Evolutionary conservation across 139 green algal genomes (phyloP).

Genomic region (Pycnococcus provasolii): DNA sequence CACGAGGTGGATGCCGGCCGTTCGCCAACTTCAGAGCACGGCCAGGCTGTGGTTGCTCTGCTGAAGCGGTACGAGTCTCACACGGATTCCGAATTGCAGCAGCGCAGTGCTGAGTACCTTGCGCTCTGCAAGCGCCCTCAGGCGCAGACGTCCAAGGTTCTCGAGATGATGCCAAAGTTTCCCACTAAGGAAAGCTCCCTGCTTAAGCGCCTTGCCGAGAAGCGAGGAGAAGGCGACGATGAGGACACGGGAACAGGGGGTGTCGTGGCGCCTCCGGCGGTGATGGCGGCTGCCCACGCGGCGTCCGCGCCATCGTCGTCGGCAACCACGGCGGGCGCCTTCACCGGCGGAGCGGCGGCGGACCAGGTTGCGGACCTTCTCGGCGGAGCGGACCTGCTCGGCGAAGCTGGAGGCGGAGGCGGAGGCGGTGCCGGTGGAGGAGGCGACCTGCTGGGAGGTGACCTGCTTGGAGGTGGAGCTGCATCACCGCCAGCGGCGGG

Average conservation of each 20-base stretch:
- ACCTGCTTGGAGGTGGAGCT: constrained; percentile 1
- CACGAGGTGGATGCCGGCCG: constrained; percentile 2
- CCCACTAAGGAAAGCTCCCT: constrained; percentile 26
- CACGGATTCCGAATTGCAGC: constrained; percentile 81
- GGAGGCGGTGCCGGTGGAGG: constrained; percentile 28
- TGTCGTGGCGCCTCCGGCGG: background rate
- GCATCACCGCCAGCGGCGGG: background rate
- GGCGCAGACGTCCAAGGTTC: constrained; percentile 32
- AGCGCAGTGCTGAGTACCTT: constrained; percentile 83
- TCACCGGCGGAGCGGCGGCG: too few species aligned
- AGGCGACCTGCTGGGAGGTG: background rate
- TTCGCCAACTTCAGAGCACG: constrained; percentile 1
- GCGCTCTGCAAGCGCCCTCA: constrained; percentile 34
- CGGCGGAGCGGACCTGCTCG: constrained; percentile 25
- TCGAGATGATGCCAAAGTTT: constrained; percentile 34
- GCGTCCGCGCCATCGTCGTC: constrained; percentile 10
- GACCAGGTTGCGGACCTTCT: constrained; percentile 29
- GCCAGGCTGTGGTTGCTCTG: constrained; percentile 19
- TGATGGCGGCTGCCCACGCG: background rate
- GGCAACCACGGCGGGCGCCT: background rate
- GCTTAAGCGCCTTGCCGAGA: constrained; percentile 21
- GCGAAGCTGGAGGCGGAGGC: constrained; percentile 17
- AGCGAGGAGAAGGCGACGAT: constrained; percentile 20
- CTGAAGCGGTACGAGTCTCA: constrained; percentile 36
- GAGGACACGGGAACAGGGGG: background rate